Evolutionary conservation across 2,329 filamentous ascomycete species (phyloP).

Genomic region (Penicillium sp.): DNA sequence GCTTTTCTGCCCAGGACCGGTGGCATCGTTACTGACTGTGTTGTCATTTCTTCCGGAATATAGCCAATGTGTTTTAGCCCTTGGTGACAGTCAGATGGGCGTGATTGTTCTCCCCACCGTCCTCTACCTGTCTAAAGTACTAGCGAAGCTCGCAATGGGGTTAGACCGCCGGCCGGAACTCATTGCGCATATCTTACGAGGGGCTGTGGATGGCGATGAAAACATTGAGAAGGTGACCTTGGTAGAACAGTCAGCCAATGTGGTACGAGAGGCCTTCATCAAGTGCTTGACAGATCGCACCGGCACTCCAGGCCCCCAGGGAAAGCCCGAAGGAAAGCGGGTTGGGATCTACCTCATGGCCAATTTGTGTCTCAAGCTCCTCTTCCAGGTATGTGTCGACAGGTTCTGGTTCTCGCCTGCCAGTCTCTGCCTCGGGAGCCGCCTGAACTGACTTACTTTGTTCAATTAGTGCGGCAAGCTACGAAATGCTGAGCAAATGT

Average conservation of each 20-base stretch:
- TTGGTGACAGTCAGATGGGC: conserved; percentile 77
- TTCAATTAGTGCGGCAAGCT: conserved; percentile 71
- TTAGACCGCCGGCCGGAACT: conserved; percentile 80
- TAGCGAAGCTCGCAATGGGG: conserved; percentile 80
- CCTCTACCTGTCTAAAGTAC: conserved; percentile 75
- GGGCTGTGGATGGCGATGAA: conserved; percentile 53
- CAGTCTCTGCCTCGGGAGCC: background rate
- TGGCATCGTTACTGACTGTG: background rate
- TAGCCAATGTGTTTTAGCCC: conserved; percentile 79
- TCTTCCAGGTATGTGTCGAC: conserved; percentile 68
- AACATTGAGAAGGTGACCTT: conserved; percentile 74
- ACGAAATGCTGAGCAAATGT: conserved; percentile 81
- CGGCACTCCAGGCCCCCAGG: conserved; percentile 60
- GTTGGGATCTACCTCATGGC: conserved; percentile 88
- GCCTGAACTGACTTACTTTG: background rate
- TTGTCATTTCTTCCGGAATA: background rate
- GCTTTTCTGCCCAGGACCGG: background rate
- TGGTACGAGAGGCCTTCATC: conserved; percentile 87
- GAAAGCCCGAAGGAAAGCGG: conserved; percentile 78
- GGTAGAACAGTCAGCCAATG: conserved; percentile 84
- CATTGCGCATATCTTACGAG: conserved; percentile 61
- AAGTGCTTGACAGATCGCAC: conserved; percentile 83
- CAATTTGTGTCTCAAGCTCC: conserved; percentile 83
- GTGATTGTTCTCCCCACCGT: conserved; percentile 80
- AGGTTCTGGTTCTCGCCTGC: background rate